Conservation (phyloP, 1,284 basidiomycete species). For the Wallemia mellicola region DNA sequence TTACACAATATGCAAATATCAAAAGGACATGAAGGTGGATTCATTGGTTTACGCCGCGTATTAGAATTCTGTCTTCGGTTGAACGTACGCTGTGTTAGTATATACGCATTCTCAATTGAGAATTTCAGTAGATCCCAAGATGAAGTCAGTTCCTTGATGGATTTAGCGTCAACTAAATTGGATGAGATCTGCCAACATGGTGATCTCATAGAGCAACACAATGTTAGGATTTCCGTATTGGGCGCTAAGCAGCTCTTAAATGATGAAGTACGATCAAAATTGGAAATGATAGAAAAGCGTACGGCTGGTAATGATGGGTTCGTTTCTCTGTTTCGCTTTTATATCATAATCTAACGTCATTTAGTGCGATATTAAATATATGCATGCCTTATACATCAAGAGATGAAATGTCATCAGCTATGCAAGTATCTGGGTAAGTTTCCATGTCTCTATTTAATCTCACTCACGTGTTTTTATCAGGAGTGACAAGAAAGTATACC, state of each 20-base stretch:
- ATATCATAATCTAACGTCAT: no score
- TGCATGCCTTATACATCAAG: constrained; percentile 80
- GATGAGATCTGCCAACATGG: constrained; percentile 53
- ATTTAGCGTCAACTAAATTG: constrained; percentile 48
- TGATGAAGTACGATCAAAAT: constrained; percentile 34
- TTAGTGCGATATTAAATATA: constrained; percentile 72
- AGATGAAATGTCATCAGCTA: constrained; percentile 64
- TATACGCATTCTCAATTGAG: constrained; percentile 88
- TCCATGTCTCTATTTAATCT: background rate
- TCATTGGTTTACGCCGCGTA: constrained; percentile 46
- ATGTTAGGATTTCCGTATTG: constrained; percentile 56
- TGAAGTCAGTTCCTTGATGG: constrained; percentile 71
- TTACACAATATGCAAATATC: constrained; percentile 29
- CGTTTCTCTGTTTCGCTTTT: no score
- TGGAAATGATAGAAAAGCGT: constrained; percentile 42
- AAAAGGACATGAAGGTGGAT: constrained; percentile 64
- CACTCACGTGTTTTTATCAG: constrained; percentile 14
- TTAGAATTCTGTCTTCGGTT: constrained; percentile 52
- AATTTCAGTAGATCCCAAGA: constrained; percentile 71
- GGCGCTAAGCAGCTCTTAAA: constrained; percentile 54
- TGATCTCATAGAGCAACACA: constrained; percentile 44
- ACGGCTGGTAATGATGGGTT: constrained; percentile 39
- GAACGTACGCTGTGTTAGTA: constrained; percentile 49
- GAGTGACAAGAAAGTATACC: constrained; percentile 35
- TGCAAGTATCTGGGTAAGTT: constrained; percentile 12